Evolutionary conservation across 2,329 filamentous ascomycete genomes (phyloP).

Genomic region (Didymella segeticola): DNA sequence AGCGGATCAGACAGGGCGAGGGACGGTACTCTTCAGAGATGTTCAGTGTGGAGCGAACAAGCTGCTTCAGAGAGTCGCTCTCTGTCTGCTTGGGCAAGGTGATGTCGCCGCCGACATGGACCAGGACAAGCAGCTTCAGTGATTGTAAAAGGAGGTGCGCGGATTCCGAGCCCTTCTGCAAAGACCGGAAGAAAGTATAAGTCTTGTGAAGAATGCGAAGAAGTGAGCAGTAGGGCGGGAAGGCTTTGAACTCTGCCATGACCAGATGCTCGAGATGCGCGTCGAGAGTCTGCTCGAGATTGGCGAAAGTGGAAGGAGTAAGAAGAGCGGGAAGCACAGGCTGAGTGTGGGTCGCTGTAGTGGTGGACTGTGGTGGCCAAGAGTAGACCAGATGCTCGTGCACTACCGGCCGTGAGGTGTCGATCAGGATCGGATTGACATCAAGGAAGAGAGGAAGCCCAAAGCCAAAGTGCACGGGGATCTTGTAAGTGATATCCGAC

Average conservation of each 20-base stretch:
- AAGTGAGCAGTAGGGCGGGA: conserved; percentile 45
- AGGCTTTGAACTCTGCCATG: conserved; percentile 39
- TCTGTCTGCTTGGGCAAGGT: conserved; percentile 32
- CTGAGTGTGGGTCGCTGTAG: conserved; percentile 28
- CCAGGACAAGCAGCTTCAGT: conserved; percentile 49
- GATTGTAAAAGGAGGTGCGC: conserved; percentile 39
- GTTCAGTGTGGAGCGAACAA: conserved; percentile 30
- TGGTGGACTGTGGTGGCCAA: conserved; percentile 40
- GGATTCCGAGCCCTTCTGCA: conserved; percentile 23
- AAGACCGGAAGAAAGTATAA: conserved; percentile 41
- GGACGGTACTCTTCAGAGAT: conserved; percentile 23
- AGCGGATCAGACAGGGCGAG: conserved; percentile 50
- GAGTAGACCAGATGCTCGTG: conserved; percentile 48
- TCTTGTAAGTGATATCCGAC: conserved; percentile 31
- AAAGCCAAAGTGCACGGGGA: conserved; percentile 46
- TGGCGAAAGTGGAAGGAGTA: conserved; percentile 23
- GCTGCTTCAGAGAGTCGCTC: conserved; percentile 22
- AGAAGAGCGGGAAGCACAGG: conserved; percentile 47
- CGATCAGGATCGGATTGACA: conserved; percentile 36
- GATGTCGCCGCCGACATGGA: conserved; percentile 49
- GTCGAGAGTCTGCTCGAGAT: conserved; percentile 35
- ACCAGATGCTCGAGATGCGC: conserved; percentile 43
- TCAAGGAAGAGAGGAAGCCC: conserved; percentile 35
- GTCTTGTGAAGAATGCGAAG: conserved; percentile 44
- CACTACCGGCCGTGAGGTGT: conserved; percentile 22